A percentile compares a stretch with the other conserved stretches of the same genome.
phyloP scores from a whole-genome alignment of 345 rosid species.

The Eucalyptus dawsonii region DNA sequence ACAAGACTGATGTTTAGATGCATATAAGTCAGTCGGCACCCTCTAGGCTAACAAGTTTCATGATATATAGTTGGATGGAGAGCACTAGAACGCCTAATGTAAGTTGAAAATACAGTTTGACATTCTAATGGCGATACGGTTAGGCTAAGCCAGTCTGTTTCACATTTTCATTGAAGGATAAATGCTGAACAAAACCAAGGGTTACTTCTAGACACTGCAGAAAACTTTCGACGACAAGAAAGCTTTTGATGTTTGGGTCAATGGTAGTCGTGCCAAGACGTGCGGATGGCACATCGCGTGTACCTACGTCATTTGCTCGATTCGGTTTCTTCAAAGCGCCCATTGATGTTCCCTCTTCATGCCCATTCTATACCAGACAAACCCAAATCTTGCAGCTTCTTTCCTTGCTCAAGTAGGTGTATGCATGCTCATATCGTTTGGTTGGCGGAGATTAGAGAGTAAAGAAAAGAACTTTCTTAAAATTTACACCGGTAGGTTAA shows the following conservation, averaged over 20 bases:
- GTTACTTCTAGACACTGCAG: background rate
- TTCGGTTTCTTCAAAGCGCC: background rate
- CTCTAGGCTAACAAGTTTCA: background rate
- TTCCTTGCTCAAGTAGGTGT: background rate
- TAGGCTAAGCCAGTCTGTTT: background rate
- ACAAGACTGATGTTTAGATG: background rate
- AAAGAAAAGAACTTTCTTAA: too few relatives aligned
- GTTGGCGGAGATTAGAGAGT: background rate
- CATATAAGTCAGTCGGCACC: background rate
- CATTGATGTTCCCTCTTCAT: background rate
- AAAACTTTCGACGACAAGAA: background rate
- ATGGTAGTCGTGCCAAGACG: background rate
- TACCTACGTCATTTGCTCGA: background rate
- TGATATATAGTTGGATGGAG: background rate
- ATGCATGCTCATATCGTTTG: background rate
- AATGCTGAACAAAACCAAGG: background rate
- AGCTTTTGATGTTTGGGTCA: background rate
- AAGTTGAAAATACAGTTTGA: background rate
- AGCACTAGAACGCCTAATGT: background rate
- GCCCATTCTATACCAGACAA: background rate
- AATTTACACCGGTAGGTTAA: accelerated
- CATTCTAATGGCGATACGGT: background rate
- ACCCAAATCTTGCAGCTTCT: background rate
- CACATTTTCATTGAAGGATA: background rate
- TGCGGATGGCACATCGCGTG: background rate